Percentiles rank a stretch among this genome's conserved stretches.
Evolutionary conservation across 2,329 filamentous ascomycete species (phyloP).

Genomic region (Orbilia javanica): DNA sequence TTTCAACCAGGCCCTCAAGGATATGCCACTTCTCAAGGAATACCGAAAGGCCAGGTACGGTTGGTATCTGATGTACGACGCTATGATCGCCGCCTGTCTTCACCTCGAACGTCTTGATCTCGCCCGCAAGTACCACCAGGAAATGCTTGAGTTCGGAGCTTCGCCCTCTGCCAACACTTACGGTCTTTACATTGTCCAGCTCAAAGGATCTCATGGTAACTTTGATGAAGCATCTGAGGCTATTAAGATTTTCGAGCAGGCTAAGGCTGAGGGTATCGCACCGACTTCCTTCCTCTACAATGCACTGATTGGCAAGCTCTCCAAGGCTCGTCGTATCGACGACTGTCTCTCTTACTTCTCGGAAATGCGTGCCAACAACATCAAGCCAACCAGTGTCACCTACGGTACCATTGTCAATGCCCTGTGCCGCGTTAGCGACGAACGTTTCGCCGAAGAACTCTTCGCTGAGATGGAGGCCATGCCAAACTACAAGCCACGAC

Average conservation of each 20-base stretch:
- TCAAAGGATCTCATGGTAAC: constrained; percentile 96
- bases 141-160: constrained; percentile 88
- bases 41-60: constrained; percentile 91
- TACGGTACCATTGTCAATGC: constrained; percentile 99
- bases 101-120: constrained; percentile 82
- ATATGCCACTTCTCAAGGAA: constrained; percentile 85
- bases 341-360: constrained; percentile 98
- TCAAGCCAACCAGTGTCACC: constrained; percentile 95
- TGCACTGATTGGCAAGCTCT: constrained; percentile 95
- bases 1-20: constrained; percentile 85
- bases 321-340: constrained; percentile 96
- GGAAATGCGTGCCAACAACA: constrained; percentile 92
- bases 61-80: constrained; percentile 91
- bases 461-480: constrained; percentile 99
- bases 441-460: constrained; percentile 96
- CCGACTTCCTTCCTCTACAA: constrained; percentile 98
- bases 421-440: constrained; percentile 94
- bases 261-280: constrained; percentile 92
- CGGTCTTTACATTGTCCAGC: constrained; percentile 97
- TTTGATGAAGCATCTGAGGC: constrained; percentile 98
- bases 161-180: constrained; percentile 97
- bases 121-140: constrained; percentile 89
- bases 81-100: constrained; percentile 94
- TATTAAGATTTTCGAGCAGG: constrained; percentile 95
- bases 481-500: constrained; percentile 98